A percentile compares a stretch with the other conserved stretches of the same genome.
Conservation (phyloP, 371 early-diverging fungal genomes). For the Apophysomyces elegans region DNA sequence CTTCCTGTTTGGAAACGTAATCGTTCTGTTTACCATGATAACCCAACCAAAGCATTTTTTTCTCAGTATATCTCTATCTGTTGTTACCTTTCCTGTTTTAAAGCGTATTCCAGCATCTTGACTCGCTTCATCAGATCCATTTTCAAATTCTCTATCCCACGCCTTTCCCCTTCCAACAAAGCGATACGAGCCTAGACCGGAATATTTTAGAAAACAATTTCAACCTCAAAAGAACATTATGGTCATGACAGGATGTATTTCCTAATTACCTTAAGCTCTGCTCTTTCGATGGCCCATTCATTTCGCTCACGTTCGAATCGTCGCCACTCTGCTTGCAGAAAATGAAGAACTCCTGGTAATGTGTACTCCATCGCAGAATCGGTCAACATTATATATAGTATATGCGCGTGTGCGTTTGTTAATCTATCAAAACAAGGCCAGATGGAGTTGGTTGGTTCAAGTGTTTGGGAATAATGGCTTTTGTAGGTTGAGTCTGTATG, state of each 20-base stretch:
- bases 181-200: slow-evolving; percentile 71
- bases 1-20: not conserved
- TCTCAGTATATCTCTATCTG: not conserved
- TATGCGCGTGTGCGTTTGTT: not conserved
- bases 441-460: not conserved
- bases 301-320: slow-evolving; percentile 86
- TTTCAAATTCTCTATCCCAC: slow-evolving; percentile 77
- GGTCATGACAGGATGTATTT: too few species aligned
- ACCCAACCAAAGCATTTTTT: not conserved
- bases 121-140: slow-evolving; percentile 79
- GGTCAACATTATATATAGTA: slow-evolving; percentile 22
- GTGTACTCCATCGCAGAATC: slow-evolving; percentile 60
- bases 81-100: slow-evolving; percentile 72
- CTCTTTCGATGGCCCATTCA: slow-evolving; percentile 87
- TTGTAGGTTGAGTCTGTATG: not conserved
- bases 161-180: slow-evolving; percentile 82
- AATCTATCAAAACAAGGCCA: slow-evolving; percentile 2
- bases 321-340: slow-evolving; percentile 85
- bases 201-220: not conserved
- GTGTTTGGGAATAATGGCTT: not conserved
- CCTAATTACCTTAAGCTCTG: slow-evolving; percentile 75
- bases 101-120: slow-evolving; percentile 89
- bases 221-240: not conserved
- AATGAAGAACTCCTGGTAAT: slow-evolving; percentile 86
- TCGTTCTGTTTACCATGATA: not conserved